Evolutionary conservation across 495 filamentous ascomycete species (phyloP).

Genomic region (Cercophora scortea): DNA sequence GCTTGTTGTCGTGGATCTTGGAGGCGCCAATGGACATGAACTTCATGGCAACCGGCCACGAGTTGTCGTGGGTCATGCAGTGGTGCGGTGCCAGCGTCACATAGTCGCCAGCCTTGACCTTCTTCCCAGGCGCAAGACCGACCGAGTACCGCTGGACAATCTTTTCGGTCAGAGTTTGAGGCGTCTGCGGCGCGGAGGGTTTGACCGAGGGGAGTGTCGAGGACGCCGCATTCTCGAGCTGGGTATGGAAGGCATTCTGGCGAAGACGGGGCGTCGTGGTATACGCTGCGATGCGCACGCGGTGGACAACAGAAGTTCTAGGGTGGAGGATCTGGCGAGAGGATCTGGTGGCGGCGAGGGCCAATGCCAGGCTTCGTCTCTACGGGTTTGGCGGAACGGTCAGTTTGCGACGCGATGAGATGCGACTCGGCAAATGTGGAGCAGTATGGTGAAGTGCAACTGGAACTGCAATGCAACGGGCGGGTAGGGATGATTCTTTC

Average conservation of each 20-base stretch:
- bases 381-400: neutral
- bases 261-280: conserved; percentile 16
- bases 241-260: conserved; percentile 20
- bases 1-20: conserved; percentile 59
- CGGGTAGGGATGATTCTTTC: neutral
- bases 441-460: neutral
- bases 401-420: neutral
- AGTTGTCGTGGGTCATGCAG: conserved; percentile 94
- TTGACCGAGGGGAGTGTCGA: neutral
- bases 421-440: too few species aligned
- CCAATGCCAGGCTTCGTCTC: conserved; percentile 21
- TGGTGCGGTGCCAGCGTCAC: conserved; percentile 65
- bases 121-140: conserved; percentile 63
- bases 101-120: conserved; percentile 71
- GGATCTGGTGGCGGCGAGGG: conserved; percentile 16
- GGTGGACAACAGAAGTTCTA: conserved; percentile 3
- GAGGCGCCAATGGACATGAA: conserved; percentile 85
- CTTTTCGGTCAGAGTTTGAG: conserved; percentile 87
- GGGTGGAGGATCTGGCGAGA: conserved; percentile 10
- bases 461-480: neutral
- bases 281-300: conserved; percentile 11
- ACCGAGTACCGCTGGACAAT: conserved; percentile 76
- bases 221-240: conserved; percentile 14
- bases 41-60: conserved; percentile 76
- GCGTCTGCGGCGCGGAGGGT: conserved; percentile 9